Evolutionary conservation across 345 rosid species (phyloP).

Genomic region (Murraya koenigii): DNA sequence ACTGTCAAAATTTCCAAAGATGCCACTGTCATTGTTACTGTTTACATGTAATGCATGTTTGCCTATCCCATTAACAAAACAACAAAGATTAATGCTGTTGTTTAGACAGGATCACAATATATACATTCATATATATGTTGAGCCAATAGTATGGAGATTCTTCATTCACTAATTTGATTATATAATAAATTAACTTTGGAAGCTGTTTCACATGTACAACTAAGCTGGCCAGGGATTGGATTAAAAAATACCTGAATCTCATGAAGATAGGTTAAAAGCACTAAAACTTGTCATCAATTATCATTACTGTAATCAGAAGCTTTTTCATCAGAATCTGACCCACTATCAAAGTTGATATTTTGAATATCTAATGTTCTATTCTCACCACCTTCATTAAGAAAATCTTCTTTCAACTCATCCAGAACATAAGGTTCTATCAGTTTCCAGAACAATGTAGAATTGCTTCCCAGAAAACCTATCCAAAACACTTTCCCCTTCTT

Average conservation of each 20-base stretch:
- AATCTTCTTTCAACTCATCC: constrained; percentile 52
- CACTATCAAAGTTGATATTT: constrained; percentile 34
- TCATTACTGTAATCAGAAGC: constrained; percentile 24
- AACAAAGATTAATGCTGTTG: not conserved
- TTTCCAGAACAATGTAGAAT: constrained; percentile 64
- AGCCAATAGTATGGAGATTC: not conserved
- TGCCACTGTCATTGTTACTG: no score
- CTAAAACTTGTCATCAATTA: constrained; percentile 15
- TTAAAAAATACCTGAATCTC: not conserved
- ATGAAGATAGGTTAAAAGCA: not conserved
- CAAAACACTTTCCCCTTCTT: constrained; percentile 70
- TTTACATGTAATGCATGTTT: no score
- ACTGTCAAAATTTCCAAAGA: no score
- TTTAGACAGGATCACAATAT: no score
- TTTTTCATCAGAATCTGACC: constrained; percentile 32
- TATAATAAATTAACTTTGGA: not conserved
- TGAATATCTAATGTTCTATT: constrained; percentile 23
- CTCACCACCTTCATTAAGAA: constrained; percentile 22
- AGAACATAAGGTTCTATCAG: constrained; percentile 62
- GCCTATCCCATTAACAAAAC: not conserved
- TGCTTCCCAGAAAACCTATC: constrained; percentile 72
- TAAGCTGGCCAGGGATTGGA: not conserved
- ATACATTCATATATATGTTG: not conserved
- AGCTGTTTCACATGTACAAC: not conserved
- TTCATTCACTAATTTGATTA: not conserved